These are phyloP conservation scores for Penicillium roqueforti DNA, from an alignment of 495 filamentous ascomycete species.

Conservation along the genomic window DNA sequence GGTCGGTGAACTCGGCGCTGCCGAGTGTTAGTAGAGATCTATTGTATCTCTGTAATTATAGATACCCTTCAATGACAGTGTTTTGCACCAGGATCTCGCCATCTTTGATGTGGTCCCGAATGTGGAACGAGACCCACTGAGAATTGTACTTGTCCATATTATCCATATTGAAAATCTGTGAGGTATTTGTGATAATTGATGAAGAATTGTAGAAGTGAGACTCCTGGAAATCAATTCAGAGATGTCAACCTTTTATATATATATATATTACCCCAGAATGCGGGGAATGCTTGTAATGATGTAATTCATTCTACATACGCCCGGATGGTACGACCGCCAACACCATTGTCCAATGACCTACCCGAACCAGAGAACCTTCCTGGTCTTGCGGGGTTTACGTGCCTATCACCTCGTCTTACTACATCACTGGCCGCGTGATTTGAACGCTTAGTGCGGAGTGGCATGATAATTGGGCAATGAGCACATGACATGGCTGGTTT, in stretches of 20 bases:
- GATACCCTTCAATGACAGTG: constrained; percentile 34
- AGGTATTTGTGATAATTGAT: not conserved
- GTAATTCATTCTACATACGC: constrained; percentile 1
- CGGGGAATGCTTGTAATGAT: constrained; percentile 1
- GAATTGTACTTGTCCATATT: constrained; percentile 29
- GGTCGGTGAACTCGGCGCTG: constrained; percentile 35
- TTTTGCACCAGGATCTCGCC: constrained; percentile 31
- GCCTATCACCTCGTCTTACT: not conserved
- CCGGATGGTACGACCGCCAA: not conserved
- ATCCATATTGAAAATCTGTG: constrained; percentile 3
- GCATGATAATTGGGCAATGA: not conserved
- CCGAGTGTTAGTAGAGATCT: constrained; percentile 8
- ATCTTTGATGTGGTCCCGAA: constrained; percentile 33
- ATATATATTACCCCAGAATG: constrained; percentile 2
- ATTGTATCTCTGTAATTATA: not conserved
- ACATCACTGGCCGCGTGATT: not conserved
- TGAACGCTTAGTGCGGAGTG: not conserved
- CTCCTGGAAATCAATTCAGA: not conserved
- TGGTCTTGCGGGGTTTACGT: not conserved
- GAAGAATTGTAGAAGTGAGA: not conserved
- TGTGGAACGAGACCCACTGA: constrained; percentile 40
- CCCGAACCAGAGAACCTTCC: not conserved
- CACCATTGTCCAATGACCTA: not conserved
- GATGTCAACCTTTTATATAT: not conserved
- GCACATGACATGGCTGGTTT: not conserved